Base-by-base conservation (phyloP, 441 rosid species). In the Euphorbia corollata region DNA sequence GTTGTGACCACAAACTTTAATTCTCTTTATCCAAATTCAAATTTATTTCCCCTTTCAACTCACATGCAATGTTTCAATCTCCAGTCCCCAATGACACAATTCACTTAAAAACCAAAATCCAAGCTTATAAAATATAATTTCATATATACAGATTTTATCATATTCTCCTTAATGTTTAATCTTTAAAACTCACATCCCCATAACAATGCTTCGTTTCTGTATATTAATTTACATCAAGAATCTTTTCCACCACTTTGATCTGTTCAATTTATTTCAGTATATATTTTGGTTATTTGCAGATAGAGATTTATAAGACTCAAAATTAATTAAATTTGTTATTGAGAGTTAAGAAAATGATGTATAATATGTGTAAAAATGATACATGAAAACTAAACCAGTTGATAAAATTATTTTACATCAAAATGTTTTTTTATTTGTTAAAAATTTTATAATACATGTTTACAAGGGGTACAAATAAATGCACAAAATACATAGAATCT, bases 1-100 rank as follows among this genome's bases (percentile, higher is more conserved):
- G 59, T 68, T 53, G 80, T 69, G 80, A 69, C 79, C 78, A 71
- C 75, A 41, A 41, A 8, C 41, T 43, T 65, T 59, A 69, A 60
- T 59, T 58, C 50, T 34, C 62, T 71, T 50, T 62, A 51, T 65
- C 73, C 65, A 65, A 48, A 63, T 48, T 62, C 55, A 50, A 36
- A 32, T 4, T 30, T 18, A 61, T 16, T 67, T 51, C 64, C 47
- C 54, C 51, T 45, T 68, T 62, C 64, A 48, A 39, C 58, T 72
- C 82, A 81, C 79, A 77, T 79, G 78, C 81, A 68, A 22, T 67
- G 80, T 74, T 71, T 65, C 71, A 67, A 60, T 59, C 22, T 50
- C 68, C 70, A 57, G 58, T 43, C 61, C 41, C 73, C 78, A 65
- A 75, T 67, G 72, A 41, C 72, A 65, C 72, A 48, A 12, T n/a